A percentile compares a stretch with the other conserved stretches of the same genome.
These are phyloP conservation scores for Komagataea norvegica DNA, from an alignment of 1,139 yeast genomes.

Conservation along the genomic window DNA sequence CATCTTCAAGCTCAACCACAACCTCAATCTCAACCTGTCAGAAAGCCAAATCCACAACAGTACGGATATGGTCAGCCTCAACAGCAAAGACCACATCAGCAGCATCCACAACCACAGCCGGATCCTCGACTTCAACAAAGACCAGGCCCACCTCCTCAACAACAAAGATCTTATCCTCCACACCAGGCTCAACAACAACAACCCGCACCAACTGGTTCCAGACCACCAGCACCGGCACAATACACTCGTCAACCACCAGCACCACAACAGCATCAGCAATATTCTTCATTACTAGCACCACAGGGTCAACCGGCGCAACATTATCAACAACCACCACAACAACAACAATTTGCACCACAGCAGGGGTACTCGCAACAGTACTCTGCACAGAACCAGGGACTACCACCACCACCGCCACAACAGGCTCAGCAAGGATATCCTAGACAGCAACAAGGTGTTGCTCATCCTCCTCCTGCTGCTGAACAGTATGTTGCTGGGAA, in stretches of 20 bases:
- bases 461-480: conserved; percentile 7
- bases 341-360: neutral
- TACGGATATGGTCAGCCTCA: conserved; percentile 9
- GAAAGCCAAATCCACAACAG: neutral
- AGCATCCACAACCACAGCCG: conserved; percentile 4
- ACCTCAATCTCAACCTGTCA: neutral
- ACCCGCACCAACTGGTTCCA: conserved; percentile 10
- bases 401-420: neutral
- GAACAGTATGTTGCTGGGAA: conserved; percentile 11
- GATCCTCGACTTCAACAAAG: conserved; percentile 3
- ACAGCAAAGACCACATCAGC: conserved; percentile 7
- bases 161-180: conserved; percentile 7
- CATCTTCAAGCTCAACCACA: conserved; percentile 3
- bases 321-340: conserved; percentile 2
- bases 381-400: no score
- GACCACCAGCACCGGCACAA: no score
- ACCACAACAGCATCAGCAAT: no score
- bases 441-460: conserved; percentile 10
- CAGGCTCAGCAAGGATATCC: conserved; percentile 1
- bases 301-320: conserved; percentile 10
- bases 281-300: conserved; percentile 4
- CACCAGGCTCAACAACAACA: conserved; percentile 6
- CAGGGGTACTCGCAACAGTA: conserved; percentile 10
- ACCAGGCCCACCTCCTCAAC: conserved; percentile 6
- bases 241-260: no score